phyloP scores from a whole-genome alignment of 1,284 basidiomycete genomes.

The Heterobasidion parviporum region DNA sequence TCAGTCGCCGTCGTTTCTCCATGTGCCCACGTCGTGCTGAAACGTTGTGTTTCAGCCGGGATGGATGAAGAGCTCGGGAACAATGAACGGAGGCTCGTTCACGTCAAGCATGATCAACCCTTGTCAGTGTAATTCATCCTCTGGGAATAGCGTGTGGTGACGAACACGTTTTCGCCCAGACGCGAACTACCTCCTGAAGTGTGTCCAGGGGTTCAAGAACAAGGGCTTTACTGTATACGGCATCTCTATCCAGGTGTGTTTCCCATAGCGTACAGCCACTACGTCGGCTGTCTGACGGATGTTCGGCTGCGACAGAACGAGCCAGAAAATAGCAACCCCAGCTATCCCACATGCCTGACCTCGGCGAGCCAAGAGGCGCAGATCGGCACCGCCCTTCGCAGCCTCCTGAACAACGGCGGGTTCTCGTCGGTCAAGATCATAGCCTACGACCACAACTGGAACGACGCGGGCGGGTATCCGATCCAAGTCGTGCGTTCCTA shows the following conservation, averaged over 20 bases:
- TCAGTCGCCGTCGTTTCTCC: constrained; percentile 16
- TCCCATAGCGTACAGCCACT: not conserved
- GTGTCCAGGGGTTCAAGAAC: constrained; percentile 33
- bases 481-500: constrained; percentile 30
- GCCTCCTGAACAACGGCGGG: constrained; percentile 35
- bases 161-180: constrained; percentile 19
- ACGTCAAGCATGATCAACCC: constrained; percentile 1
- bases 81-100: constrained; percentile 38
- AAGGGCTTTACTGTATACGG: constrained; percentile 36
- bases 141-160: not conserved
- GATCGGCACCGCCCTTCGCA: constrained; percentile 33
- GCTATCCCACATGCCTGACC: constrained; percentile 36
- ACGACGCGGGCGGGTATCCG: constrained; percentile 38
- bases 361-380: constrained; percentile 30
- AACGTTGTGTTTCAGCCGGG: constrained; percentile 26
- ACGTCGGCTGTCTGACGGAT: not conserved
- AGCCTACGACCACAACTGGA: constrained; percentile 46
- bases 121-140: constrained; percentile 23
- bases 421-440: constrained; percentile 34
- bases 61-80: constrained; percentile 42
- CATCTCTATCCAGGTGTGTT: constrained; percentile 38
- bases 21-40: not conserved
- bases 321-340: constrained; percentile 35
- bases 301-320: constrained; percentile 33
- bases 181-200: constrained; percentile 35